phyloP scores from a whole-genome alignment of 257 asterid genomes.

The Ilex aquifolium region DNA sequence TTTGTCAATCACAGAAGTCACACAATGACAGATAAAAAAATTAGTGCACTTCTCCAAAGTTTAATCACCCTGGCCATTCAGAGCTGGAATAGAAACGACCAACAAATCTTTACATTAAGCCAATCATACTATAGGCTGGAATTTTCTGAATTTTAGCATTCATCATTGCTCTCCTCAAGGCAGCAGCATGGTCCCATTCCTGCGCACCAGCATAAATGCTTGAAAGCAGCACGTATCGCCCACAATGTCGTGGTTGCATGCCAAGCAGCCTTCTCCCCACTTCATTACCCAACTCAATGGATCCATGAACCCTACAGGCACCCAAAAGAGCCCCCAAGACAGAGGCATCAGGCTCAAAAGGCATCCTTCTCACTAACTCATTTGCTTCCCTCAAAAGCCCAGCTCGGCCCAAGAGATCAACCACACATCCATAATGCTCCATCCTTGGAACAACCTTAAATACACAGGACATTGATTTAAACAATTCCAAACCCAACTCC shows the following conservation, averaged over 20 bases:
- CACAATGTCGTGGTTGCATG: constrained; percentile 60
- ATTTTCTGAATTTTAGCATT: constrained; percentile 62
- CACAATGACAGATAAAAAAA: too few species aligned
- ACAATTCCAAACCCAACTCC: constrained; percentile 47
- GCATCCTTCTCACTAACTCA: constrained; percentile 57
- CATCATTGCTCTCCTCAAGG: constrained; percentile 56
- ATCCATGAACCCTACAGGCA: constrained; percentile 77
- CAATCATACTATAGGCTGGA: constrained; percentile 60
- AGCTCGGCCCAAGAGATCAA: constrained; percentile 81
- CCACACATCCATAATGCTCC: constrained; percentile 92
- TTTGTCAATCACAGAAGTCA: neutral
- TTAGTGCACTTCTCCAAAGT: neutral
- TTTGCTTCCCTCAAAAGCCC: constrained; percentile 66
- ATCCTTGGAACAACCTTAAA: constrained; percentile 42
- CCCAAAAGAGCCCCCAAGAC: constrained; percentile 80
- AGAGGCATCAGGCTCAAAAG: constrained; percentile 71
- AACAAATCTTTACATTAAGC: constrained; percentile 16
- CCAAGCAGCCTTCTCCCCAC: constrained; percentile 50
- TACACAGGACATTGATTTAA: constrained; percentile 44
- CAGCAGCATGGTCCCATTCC: constrained; percentile 71
- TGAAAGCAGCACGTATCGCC: constrained; percentile 58
- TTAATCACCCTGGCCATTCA: neutral
- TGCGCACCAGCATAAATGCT: constrained; percentile 73
- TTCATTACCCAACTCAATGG: constrained; percentile 56
- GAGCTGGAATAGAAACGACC: neutral